phyloP scores from a whole-genome alignment of 192 early-diverging fungal genomes.

The Rhizophlyctis rosea region DNA sequence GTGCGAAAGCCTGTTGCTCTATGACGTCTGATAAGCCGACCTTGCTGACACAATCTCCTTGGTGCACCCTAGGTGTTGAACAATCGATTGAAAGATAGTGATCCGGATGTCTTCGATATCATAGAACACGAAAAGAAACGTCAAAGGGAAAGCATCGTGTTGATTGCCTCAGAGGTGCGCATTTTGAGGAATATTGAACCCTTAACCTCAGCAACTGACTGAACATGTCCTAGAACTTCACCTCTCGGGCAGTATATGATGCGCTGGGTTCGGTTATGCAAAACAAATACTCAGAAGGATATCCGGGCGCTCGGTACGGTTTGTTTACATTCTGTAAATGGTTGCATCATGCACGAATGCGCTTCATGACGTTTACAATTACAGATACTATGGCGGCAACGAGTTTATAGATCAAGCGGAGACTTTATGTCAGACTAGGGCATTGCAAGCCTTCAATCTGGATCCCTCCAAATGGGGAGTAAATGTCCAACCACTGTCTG shows the following conservation, averaged over 20 bases:
- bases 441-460: slow-evolving; percentile 88
- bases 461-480: slow-evolving; percentile 89
- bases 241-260: slow-evolving; percentile 91
- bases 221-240: slow-evolving; percentile 78
- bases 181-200: neutral
- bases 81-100: slow-evolving; percentile 65
- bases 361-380: neutral
- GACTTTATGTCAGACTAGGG: slow-evolving; percentile 88
- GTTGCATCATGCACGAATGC: neutral
- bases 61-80: slow-evolving; percentile 65
- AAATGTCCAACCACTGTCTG: slow-evolving; percentile 95
- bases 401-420: slow-evolving; percentile 97
- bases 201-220: neutral
- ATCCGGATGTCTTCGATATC: slow-evolving; percentile 91
- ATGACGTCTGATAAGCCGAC: no score
- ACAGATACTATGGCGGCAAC: slow-evolving; percentile 98
- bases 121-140: slow-evolving; percentile 93
- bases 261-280: slow-evolving; percentile 97
- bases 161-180: slow-evolving; percentile 92
- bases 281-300: slow-evolving; percentile 99
- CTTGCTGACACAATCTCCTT: no score
- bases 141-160: slow-evolving; percentile 86
- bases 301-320: slow-evolving; percentile 79
- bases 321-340: slow-evolving; percentile 6
- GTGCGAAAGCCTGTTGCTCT: no score